Conservation (phyloP, 2,329 filamentous ascomycete species). For the Pseudogymnoascus sp. region DNA sequence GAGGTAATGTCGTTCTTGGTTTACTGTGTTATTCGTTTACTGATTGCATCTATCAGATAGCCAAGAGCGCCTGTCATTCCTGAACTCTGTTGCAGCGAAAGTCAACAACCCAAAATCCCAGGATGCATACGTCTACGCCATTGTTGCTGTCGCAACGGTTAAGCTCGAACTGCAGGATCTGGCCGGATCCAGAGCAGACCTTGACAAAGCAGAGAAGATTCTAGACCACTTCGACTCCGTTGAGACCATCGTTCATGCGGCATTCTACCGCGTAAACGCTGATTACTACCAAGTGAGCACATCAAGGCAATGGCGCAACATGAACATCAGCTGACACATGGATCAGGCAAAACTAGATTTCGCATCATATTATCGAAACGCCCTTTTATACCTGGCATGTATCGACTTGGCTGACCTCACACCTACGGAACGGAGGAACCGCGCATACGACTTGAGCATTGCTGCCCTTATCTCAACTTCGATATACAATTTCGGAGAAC, state of each 20-base stretch:
- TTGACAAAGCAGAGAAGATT: slow-evolving; percentile 80
- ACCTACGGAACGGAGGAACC: slow-evolving; percentile 64
- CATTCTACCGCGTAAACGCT: slow-evolving; percentile 92
- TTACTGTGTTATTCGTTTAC: not conserved
- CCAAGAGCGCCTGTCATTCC: slow-evolving; percentile 75
- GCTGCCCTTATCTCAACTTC: slow-evolving; percentile 86
- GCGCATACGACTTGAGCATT: slow-evolving; percentile 87
- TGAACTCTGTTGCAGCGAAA: slow-evolving; percentile 73
- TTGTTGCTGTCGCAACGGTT: slow-evolving; percentile 79
- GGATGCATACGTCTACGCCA: slow-evolving; percentile 92
- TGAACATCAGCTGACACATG: slow-evolving; percentile 15
- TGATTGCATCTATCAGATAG: slow-evolving; percentile 53
- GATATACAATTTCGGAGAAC: slow-evolving; percentile 99
- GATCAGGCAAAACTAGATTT: slow-evolving; percentile 73
- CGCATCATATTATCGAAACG: slow-evolving; percentile 93
- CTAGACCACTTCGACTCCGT: slow-evolving; percentile 90
- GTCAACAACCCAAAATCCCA: slow-evolving; percentile 89
- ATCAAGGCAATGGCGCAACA: not conserved
- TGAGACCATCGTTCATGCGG: slow-evolving; percentile 88
- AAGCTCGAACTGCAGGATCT: slow-evolving; percentile 74
- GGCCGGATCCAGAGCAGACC: slow-evolving; percentile 74
- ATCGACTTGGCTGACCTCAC: slow-evolving; percentile 73
- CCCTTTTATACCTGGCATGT: slow-evolving; percentile 94
- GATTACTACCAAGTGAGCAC: slow-evolving; percentile 73
- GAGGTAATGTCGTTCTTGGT: slow-evolving; percentile 42